Percentiles rank a stretch among this genome's conserved stretches.
phyloP scores from a whole-genome alignment of 2,329 filamentous ascomycete species.

The Claviceps arundinis region DNA sequence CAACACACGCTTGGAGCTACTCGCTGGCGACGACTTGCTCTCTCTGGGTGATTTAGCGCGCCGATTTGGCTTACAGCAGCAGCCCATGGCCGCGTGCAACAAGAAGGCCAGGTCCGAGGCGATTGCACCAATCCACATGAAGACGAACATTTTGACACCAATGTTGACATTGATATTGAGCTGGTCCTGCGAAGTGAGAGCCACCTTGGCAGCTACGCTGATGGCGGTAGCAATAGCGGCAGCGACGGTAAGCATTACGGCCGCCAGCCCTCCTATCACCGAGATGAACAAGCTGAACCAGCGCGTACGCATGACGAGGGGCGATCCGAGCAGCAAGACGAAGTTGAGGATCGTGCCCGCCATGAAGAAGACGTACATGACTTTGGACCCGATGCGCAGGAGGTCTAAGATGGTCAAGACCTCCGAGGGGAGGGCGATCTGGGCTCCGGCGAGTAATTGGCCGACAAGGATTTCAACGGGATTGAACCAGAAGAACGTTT shows the following conservation, averaged over 20 bases:
- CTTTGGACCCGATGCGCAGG: constrained; percentile 59
- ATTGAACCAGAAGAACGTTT: constrained; percentile 78
- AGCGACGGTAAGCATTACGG: constrained; percentile 54
- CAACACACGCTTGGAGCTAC: constrained; percentile 8
- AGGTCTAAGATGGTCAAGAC: constrained; percentile 62
- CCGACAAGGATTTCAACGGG: constrained; percentile 68
- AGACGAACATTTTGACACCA: constrained; percentile 64
- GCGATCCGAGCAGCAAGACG: constrained; percentile 54
- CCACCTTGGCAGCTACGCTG: constrained; percentile 67
- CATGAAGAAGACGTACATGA: constrained; percentile 87
- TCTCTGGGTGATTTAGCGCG: background rate
- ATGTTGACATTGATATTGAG: constrained; percentile 64
- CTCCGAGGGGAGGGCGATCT: constrained; percentile 64
- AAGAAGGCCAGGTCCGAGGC: constrained; percentile 56
- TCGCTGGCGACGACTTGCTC: background rate
- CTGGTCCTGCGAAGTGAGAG: constrained; percentile 55
- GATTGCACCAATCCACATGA: constrained; percentile 75
- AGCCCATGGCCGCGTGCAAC: constrained; percentile 64
- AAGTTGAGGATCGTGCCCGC: constrained; percentile 56
- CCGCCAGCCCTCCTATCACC: constrained; percentile 53
- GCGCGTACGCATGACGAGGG: constrained; percentile 40
- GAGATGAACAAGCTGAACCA: constrained; percentile 56
- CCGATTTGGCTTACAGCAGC: constrained; percentile 45
- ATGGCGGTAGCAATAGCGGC: constrained; percentile 70
- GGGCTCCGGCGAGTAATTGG: constrained; percentile 70